Evolutionary conservation across 306 rosid genomes (phyloP), one percentile per base, ranked within the genome.

Genomic region (Gillenia trifoliata): DNA sequence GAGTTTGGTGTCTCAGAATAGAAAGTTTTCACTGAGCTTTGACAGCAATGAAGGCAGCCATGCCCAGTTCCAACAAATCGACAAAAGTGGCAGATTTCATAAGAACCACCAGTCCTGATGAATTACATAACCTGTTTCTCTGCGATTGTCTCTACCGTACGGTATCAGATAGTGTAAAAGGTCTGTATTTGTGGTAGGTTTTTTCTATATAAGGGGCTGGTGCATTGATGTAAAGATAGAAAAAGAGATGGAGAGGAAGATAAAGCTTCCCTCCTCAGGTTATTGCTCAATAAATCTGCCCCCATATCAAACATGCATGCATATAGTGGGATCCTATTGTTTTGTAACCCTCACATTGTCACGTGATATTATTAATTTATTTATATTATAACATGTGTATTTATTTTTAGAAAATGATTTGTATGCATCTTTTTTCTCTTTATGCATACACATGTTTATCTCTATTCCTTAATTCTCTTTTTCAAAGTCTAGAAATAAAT

Each of bases 191-290:
- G 15, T 17, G 59, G 29, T 28, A 28, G 20, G 17, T 49, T 2
- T 54, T 62, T 26, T 47, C 20, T 17, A 30, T 41, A 60, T 26
- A 26, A 28, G 57, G 70, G 49, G 70, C 36, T 41, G 47, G 59
- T 38, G 17, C 28, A 10, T 10, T 65, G 33, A 25, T 63, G 20
- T 40, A 64, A 29, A 50, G 72, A 64, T 36, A 34, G 75, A 17
- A 55, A 34, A 22, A 70, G 13, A 13, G 64, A 50, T 19, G 2
- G 62, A 52, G 81, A 77, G 54, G 63, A 38, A 73, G 56, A 45
- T 61, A 8, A 4, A 3, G 9, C 4, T 36, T 11, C 8, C 8
- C 11, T 62, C 38, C 77, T 0, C 66, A 25, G 20, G 43, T 15
- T 45, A 45, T 69, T 30, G 43, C 73, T 54, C 22, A 55, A 34